Conservation (phyloP, 768 basidiomycete genomes). For the Rhizopogon vinicolor region DNA sequence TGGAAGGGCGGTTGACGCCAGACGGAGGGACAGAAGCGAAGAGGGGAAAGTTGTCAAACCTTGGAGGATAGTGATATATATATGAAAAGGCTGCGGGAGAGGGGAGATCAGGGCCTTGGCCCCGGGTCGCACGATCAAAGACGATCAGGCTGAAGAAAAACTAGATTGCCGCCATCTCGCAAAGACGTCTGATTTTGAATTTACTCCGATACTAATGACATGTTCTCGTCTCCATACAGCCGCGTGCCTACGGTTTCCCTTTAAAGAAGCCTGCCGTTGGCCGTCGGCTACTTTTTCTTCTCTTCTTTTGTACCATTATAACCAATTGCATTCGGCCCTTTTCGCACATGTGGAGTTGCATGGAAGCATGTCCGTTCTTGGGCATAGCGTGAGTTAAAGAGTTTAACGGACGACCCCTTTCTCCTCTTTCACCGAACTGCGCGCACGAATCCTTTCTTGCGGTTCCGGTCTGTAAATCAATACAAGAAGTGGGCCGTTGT, state of each 20-base stretch:
- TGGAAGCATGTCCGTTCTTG: conserved; percentile 34
- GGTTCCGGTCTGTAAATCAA: conserved; percentile 19
- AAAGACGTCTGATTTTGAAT: conserved; percentile 33
- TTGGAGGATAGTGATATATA: conserved; percentile 51
- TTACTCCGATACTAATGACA: conserved; percentile 27
- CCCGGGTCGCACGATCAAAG: conserved; percentile 59
- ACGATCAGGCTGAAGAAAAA: conserved; percentile 44
- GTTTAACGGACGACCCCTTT: conserved; percentile 35
- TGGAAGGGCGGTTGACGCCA: conserved; percentile 17
- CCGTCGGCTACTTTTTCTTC: conserved; percentile 33
- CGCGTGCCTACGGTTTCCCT: conserved; percentile 49
- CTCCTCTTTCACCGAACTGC: conserved; percentile 7
- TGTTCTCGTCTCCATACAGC: conserved; percentile 41
- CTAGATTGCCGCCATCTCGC: conserved; percentile 39
- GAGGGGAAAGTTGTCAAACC: conserved; percentile 43
- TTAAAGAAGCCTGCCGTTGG: conserved; percentile 44
- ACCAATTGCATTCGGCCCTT: conserved; percentile 1
- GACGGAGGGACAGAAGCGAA: conserved; percentile 29
- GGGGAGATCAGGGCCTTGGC: conserved; percentile 39
- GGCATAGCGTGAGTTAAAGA: conserved; percentile 34
- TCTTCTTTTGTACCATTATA: background rate
- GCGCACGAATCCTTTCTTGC: conserved; percentile 10
- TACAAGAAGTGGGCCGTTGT: conserved; percentile 13
- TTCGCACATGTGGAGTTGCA: conserved; percentile 25
- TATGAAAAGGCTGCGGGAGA: conserved; percentile 38